Evolutionary conservation across 768 basidiomycete genomes (phyloP).

Genomic region (Strobilomyces echinocephalus): DNA sequence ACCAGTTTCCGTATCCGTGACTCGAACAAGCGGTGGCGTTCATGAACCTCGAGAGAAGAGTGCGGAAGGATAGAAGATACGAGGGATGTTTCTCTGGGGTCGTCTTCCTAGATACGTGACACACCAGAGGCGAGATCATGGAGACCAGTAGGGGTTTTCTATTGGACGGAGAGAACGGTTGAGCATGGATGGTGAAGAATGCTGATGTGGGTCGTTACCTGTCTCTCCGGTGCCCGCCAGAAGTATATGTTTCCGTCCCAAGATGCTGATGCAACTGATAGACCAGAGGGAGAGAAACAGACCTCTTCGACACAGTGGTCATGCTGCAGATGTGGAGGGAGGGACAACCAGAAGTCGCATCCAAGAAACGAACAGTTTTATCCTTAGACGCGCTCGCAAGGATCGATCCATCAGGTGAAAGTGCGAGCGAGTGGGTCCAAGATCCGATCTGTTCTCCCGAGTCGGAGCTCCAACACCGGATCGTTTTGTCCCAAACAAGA

Average conservation of each 20-base stretch:
- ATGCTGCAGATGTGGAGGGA: neutral
- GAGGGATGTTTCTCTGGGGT: neutral
- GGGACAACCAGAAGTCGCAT: too few species aligned
- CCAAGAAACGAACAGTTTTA: neutral
- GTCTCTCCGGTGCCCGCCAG: neutral
- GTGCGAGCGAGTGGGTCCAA: too few species aligned
- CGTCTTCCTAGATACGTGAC: too few species aligned
- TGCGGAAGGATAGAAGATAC: neutral
- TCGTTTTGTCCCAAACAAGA: neutral
- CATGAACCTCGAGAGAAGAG: neutral
- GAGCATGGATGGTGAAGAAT: too few species aligned
- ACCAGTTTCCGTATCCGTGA: neutral
- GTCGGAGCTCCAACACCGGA: constrained; percentile 5
- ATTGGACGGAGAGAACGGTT: too few species aligned
- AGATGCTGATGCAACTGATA: neutral
- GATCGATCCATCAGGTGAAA: neutral
- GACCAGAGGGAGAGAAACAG: constrained; percentile 3
- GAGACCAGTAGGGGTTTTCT: too few species aligned
- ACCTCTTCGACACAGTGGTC: neutral
- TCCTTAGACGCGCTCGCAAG: neutral
- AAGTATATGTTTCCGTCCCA: neutral
- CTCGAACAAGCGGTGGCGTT: neutral
- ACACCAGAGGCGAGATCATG: too few species aligned
- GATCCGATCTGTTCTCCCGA: constrained; percentile 4
- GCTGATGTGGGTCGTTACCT: neutral